These are phyloP conservation scores for Colletotrichum limetticola DNA, from an alignment of 2,329 filamentous ascomycete genomes.

Conservation along the genomic window DNA sequence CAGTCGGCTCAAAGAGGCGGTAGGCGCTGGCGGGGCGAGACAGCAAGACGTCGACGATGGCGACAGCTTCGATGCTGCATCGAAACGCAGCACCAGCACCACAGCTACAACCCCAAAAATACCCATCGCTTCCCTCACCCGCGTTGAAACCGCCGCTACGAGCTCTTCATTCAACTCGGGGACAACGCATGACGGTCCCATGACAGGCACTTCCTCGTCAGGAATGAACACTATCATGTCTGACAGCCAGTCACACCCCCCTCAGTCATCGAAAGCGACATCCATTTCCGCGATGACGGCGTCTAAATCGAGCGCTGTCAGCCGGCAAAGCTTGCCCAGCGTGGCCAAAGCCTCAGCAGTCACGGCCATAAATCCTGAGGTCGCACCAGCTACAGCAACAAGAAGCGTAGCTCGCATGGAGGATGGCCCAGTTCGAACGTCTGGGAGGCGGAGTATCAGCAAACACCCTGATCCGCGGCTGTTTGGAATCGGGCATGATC, in stretches of 20 bases:
- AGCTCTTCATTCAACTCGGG: constrained; percentile 46
- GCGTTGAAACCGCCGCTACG: constrained; percentile 51
- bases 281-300: constrained; percentile 58
- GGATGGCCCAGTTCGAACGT: constrained; percentile 51
- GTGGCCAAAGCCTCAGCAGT: constrained; percentile 55
- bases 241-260: constrained; percentile 54
- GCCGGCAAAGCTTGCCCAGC: constrained; percentile 52
- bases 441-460: constrained; percentile 54
- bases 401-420: constrained; percentile 55
- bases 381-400: constrained; percentile 59
- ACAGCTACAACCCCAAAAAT: constrained; percentile 53
- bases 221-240: constrained; percentile 43
- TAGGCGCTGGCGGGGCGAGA: constrained; percentile 71
- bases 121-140: constrained; percentile 52
- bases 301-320: constrained; percentile 54
- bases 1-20: constrained; percentile 83
- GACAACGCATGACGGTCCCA: constrained; percentile 45
- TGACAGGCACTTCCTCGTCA: constrained; percentile 51
- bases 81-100: constrained; percentile 54
- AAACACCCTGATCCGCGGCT: constrained; percentile 52
- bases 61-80: constrained; percentile 54
- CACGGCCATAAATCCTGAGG: constrained; percentile 55
- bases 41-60: constrained; percentile 54
- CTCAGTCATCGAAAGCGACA: constrained; percentile 58
- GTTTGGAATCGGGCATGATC: constrained; percentile 47